Conservation (phyloP, 176 grass and related monocot species). For the Ensete glaucum region DNA sequence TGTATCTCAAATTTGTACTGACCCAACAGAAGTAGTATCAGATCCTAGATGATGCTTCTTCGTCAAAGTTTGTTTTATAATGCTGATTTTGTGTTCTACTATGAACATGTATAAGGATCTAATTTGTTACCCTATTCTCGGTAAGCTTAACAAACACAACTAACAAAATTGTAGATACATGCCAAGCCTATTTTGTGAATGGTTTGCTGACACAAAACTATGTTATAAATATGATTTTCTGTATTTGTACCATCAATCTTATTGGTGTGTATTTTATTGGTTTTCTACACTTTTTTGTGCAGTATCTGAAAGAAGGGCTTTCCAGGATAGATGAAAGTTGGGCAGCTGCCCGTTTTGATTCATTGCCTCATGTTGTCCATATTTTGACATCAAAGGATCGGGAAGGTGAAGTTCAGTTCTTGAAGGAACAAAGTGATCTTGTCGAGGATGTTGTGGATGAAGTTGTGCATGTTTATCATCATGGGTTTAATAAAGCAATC, state of each 20-base stretch:
- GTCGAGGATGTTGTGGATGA: slow-evolving; percentile 89
- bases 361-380: slow-evolving; percentile 88
- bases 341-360: slow-evolving; percentile 86
- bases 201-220: neutral
- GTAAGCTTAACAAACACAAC: neutral
- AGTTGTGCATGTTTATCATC: slow-evolving; percentile 94
- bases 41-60: neutral
- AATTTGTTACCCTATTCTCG: neutral
- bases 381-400: slow-evolving; percentile 84
- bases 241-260: neutral
- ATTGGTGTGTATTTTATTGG: neutral
- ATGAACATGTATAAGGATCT: too few species aligned
- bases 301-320: slow-evolving; percentile 86
- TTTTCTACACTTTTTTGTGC: slow-evolving; percentile 10
- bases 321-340: slow-evolving; percentile 81
- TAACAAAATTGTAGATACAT: neutral
- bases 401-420: slow-evolving; percentile 91
- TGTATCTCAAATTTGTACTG: neutral
- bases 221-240: neutral
- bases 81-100: neutral
- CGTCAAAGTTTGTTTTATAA: neutral
- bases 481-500: slow-evolving; percentile 97
- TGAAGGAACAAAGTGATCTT: slow-evolving; percentile 89
- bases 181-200: neutral
- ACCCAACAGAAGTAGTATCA: neutral